Evolutionary conservation across 108 stramenopile genomes (phyloP), one percentile per base, ranked within the genome.

Genomic region (Tribonema minus): DNA sequence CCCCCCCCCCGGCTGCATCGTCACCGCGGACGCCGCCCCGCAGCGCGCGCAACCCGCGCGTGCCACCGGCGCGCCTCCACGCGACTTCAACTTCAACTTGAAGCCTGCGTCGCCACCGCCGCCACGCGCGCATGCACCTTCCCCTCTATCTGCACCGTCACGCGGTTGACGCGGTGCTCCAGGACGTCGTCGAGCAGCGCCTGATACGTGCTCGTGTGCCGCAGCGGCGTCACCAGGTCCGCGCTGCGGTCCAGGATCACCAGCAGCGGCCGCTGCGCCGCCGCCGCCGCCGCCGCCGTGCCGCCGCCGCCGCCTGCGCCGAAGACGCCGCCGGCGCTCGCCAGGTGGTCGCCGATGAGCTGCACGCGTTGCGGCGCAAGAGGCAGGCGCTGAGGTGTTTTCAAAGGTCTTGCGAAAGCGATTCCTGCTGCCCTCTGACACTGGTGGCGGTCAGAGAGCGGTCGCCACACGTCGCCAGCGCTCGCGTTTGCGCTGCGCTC

Each of bases 151-250:
- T 76, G 69, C 5, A 85, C 72, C 6, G 80, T 85, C 0, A 96
- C 97, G 6, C 94, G 91, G 70, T 96, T 96, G 60, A 92, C 88
- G 37, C 84, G 85, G 84, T 94, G 93, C 29, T 85, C 87, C 65
- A 96, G 76, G 61, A 98, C 86, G 84, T 98, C 97, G 78, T 94
- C 94, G 58, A 98, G 91, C 46, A 98, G 86, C 9, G 95, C 94
- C 85, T 97, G 95, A 83, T 97, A 98, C 2, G 95, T 93, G 35
- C 92, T 92, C 4, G 88, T 91, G 83, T 98, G 97, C 65, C 92
- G 91, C 58, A 96, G 77, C 1, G 93, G 89, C 23, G 95, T 91
- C 35, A 93, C 89, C 58, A 98, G 80, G 87, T 98, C 96, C 67
- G 90, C 85, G 78, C 91, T 94, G 7, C 97, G 94, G 79, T 98